phyloP scores from a whole-genome alignment of 176 grass and related monocot genomes.

The Oryza australiensis region DNA sequence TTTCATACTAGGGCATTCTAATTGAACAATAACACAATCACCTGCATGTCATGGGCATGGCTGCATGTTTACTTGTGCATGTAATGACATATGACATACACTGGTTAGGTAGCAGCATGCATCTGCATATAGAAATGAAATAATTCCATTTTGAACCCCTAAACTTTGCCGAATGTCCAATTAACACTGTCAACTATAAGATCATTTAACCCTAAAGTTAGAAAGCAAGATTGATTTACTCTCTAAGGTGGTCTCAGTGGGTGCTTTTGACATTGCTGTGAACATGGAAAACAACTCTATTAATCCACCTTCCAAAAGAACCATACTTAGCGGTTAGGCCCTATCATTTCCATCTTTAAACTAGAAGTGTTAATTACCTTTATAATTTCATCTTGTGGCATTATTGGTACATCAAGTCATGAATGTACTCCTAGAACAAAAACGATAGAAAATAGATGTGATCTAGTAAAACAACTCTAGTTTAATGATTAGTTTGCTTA shows the following conservation, averaged over 20 bases:
- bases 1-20: not conserved
- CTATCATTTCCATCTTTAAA: not conserved
- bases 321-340: not conserved
- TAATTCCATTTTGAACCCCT: not conserved
- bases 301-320: not conserved
- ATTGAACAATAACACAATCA: not conserved
- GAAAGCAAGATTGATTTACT: not conserved
- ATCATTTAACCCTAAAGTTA: not conserved
- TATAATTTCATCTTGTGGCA: not conserved
- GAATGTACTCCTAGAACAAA: not conserved
- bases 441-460: not conserved
- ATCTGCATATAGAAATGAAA: not conserved
- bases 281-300: not conserved
- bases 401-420: not conserved
- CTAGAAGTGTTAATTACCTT: not conserved
- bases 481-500: slow-evolving; percentile 24
- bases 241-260: not conserved
- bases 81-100: not conserved
- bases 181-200: not conserved
- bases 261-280: not conserved
- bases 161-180: not conserved
- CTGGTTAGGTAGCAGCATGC: not conserved
- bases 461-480: not conserved
- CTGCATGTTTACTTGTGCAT: not conserved
- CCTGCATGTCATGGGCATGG: not conserved